Conservation (phyloP, 1,284 basidiomycete genomes). For the Coniferiporia weirii region DNA sequence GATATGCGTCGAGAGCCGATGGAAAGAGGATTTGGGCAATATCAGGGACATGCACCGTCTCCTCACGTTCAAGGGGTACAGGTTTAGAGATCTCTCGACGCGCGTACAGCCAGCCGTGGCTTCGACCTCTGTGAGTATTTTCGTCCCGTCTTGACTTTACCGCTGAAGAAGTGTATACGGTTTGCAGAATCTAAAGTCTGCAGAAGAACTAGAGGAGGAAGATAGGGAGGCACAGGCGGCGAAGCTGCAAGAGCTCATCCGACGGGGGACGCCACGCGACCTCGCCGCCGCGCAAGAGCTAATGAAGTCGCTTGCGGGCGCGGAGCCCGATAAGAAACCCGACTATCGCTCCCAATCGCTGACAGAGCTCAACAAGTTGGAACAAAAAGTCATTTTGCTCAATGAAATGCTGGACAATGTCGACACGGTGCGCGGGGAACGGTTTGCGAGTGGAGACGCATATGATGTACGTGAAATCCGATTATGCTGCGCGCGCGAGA, state of each 20-base stretch:
- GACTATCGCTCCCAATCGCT: constrained; percentile 90
- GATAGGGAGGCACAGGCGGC: constrained; percentile 94
- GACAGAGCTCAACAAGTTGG: constrained; percentile 90
- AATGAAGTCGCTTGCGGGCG: constrained; percentile 95
- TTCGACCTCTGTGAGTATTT: constrained; percentile 42
- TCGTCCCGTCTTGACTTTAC: neutral
- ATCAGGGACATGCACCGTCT: constrained; percentile 98
- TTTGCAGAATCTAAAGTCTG: constrained; percentile 80
- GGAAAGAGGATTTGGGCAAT: constrained; percentile 96
- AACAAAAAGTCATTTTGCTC: constrained; percentile 88
- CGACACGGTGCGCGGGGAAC: constrained; percentile 62
- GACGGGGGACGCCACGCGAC: constrained; percentile 93
- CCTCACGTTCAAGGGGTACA: constrained; percentile 93
- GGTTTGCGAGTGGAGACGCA: constrained; percentile 83
- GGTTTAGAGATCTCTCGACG: constrained; percentile 65
- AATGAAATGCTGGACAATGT: constrained; percentile 98
- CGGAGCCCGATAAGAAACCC: constrained; percentile 90
- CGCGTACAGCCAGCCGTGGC: constrained; percentile 42
- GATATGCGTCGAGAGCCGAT: constrained; percentile 84
- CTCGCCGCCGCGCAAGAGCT: constrained; percentile 94
- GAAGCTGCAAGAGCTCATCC: constrained; percentile 96
- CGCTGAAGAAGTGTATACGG: neutral
- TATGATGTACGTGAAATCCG: constrained; percentile 67
- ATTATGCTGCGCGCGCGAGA: constrained; percentile 6
- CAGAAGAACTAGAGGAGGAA: constrained; percentile 95